Percentiles rank a stretch among this genome's conserved stretches.
Evolutionary conservation across 208 protist genomes (phyloP).

Genomic region (Trypanosoma lewisi): DNA sequence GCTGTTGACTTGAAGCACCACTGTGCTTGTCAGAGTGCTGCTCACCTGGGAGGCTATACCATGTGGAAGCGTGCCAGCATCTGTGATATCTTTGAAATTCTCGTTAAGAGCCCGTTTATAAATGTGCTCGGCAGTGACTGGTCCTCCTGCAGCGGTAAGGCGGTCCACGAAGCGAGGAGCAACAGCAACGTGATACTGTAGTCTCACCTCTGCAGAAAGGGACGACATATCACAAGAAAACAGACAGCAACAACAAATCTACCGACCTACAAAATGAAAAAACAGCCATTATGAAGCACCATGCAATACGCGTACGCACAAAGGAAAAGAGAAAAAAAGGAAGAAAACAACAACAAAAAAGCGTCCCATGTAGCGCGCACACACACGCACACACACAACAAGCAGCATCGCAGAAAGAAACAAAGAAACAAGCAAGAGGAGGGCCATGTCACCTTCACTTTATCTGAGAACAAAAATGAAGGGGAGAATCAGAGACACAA

Average conservation of each 20-base stretch:
- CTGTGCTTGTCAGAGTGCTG: conserved; percentile 35
- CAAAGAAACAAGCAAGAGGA: background rate
- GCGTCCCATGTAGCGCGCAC: background rate
- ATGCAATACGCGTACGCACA: too few relatives aligned
- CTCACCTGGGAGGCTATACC: conserved; percentile 42
- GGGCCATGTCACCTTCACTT: background rate
- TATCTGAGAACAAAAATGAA: background rate
- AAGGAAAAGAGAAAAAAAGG: too few relatives aligned
- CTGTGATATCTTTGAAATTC: conserved; percentile 61
- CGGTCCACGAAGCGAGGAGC: conserved; percentile 62
- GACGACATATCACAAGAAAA: too few relatives aligned
- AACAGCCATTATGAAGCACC: too few relatives aligned
- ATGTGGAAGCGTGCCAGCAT: conserved; percentile 52
- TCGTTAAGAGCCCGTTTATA: conserved; percentile 54
- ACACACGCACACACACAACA: background rate
- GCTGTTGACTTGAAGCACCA: conserved; percentile 72
- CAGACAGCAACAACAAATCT: background rate
- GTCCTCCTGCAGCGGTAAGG: conserved; percentile 11
- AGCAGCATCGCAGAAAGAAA: background rate
- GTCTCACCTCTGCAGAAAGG: conserved; percentile 38
- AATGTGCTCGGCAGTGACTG: conserved; percentile 38
- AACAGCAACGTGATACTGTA: conserved; percentile 35
- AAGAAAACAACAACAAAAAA: too few relatives aligned
- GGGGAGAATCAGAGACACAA: background rate
- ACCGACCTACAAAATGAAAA: background rate